These are phyloP conservation scores for Karstenula rhodostoma DNA, from an alignment of 2,329 filamentous ascomycete genomes.

Conservation along the genomic window DNA sequence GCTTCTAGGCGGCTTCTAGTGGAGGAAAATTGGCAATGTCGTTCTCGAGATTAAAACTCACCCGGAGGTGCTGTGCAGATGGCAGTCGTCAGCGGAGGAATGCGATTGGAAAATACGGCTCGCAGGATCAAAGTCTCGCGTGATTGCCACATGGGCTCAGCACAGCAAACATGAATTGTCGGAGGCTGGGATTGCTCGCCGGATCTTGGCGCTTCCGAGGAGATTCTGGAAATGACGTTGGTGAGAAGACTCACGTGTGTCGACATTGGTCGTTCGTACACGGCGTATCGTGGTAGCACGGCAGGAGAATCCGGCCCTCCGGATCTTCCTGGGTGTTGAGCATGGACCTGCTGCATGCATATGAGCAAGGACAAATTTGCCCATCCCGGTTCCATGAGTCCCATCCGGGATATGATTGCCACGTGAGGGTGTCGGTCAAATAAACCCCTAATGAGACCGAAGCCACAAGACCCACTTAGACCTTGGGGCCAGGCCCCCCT, in stretches of 20 bases:
- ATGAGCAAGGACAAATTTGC: constrained; percentile 17
- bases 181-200: not conserved
- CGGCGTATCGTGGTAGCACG: constrained; percentile 10
- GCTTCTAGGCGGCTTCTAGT: constrained; percentile 35
- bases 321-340: constrained; percentile 21
- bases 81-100: constrained; percentile 27
- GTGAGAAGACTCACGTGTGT: constrained; percentile 17
- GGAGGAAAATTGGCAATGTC: constrained; percentile 22
- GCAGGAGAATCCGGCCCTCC: constrained; percentile 25
- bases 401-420: constrained; percentile 30
- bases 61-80: constrained; percentile 18
- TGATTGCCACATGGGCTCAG: constrained; percentile 19
- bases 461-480: constrained; percentile 37
- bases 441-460: constrained; percentile 35
- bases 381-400: constrained; percentile 18
- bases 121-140: constrained; percentile 18
- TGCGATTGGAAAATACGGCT: constrained; percentile 39
- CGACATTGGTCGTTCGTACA: constrained; percentile 25
- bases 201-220: not conserved
- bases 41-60: not conserved
- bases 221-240: not conserved
- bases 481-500: constrained; percentile 37
- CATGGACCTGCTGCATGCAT: constrained; percentile 24
- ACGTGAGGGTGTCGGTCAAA: constrained; percentile 44
- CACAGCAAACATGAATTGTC: not conserved